Conservation (phyloP, 2,329 filamentous ascomycete genomes). For the Elsinoe necatrix region DNA sequence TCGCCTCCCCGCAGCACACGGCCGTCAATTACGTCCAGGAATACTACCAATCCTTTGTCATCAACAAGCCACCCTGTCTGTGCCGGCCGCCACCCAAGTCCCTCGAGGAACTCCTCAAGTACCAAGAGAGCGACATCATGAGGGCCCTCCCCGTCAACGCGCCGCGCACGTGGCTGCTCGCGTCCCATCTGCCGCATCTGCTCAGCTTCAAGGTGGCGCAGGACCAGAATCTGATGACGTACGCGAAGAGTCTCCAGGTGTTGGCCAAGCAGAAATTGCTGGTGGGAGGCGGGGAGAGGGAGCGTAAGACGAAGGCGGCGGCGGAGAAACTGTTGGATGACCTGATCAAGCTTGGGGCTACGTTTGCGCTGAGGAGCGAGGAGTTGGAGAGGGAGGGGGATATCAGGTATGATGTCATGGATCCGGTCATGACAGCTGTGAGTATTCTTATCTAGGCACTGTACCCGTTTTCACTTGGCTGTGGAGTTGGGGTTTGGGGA, state of each 20-base stretch:
- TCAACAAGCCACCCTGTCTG: slow-evolving; percentile 37
- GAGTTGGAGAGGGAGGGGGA: slow-evolving; percentile 16
- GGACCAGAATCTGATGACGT: slow-evolving; percentile 36
- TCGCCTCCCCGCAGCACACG: slow-evolving; percentile 43
- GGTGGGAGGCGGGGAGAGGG: slow-evolving; percentile 18
- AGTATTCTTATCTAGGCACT: neutral
- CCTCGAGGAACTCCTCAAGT: slow-evolving; percentile 19
- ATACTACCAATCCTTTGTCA: slow-evolving; percentile 43
- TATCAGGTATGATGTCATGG: slow-evolving; percentile 10
- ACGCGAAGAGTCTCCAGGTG: slow-evolving; percentile 32
- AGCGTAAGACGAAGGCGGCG: slow-evolving; percentile 21
- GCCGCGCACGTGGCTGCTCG: slow-evolving; percentile 39
- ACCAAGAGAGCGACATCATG: slow-evolving; percentile 30
- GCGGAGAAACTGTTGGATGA: slow-evolving; percentile 27
- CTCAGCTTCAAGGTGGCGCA: slow-evolving; percentile 28
- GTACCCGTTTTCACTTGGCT: no score
- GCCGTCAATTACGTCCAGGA: slow-evolving; percentile 46
- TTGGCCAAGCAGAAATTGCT: slow-evolving; percentile 20
- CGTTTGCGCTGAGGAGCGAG: slow-evolving; percentile 23
- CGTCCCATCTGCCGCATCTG: slow-evolving; percentile 39
- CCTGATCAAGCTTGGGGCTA: slow-evolving; percentile 25
- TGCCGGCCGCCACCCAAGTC: slow-evolving; percentile 28
- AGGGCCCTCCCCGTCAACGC: slow-evolving; percentile 37
- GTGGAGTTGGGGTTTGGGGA: no score
- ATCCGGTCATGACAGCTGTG: slow-evolving; percentile 11